Conservation (phyloP, 176 grass and related monocot genomes). For the Pontederia paniculata region DNA sequence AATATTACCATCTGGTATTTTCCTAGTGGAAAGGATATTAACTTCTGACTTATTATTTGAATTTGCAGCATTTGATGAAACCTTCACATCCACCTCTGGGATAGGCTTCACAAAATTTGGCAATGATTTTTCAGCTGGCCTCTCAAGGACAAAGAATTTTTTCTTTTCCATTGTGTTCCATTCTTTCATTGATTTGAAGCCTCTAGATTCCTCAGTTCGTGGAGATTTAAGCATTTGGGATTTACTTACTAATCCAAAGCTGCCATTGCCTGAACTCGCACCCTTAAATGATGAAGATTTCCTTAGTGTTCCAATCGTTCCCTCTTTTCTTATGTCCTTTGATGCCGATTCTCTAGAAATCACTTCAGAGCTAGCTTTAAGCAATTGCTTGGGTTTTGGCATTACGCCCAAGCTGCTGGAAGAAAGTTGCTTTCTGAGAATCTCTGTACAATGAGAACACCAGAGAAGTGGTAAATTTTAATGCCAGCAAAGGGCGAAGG, state of each 20-base stretch:
- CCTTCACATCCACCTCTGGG: slow-evolving; percentile 35
- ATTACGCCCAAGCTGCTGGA: slow-evolving; percentile 41
- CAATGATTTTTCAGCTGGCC: slow-evolving; percentile 29
- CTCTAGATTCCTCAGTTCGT: slow-evolving; percentile 41
- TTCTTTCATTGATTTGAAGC: slow-evolving; percentile 34
- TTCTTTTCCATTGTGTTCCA: slow-evolving; percentile 43
- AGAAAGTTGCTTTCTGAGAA: slow-evolving; percentile 69
- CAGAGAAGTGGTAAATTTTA: slow-evolving; percentile 1
- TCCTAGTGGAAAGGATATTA: slow-evolving; percentile 46
- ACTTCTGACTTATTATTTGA: slow-evolving; percentile 20
- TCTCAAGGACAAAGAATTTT: slow-evolving; percentile 41
- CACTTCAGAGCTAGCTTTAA: slow-evolving; percentile 31
- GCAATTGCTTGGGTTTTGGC: slow-evolving; percentile 66
- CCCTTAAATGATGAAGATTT: slow-evolving; percentile 52
- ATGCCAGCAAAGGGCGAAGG: background rate
- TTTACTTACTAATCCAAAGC: slow-evolving; percentile 32
- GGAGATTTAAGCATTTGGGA: slow-evolving; percentile 30
- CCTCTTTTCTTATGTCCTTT: slow-evolving; percentile 32
- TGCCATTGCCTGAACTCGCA: slow-evolving; percentile 28
- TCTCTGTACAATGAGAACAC: slow-evolving; percentile 28
- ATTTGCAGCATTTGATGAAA: slow-evolving; percentile 19
- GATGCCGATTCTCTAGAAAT: slow-evolving; percentile 29
- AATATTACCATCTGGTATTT: slow-evolving; percentile 8
- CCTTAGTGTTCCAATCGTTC: slow-evolving; percentile 29
- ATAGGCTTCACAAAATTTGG: slow-evolving; percentile 32